Evolutionary conservation across 2,329 filamentous ascomycete genomes (phyloP), one percentile per base, ranked within the genome.

Genomic region (Blumeria hordei): DNA sequence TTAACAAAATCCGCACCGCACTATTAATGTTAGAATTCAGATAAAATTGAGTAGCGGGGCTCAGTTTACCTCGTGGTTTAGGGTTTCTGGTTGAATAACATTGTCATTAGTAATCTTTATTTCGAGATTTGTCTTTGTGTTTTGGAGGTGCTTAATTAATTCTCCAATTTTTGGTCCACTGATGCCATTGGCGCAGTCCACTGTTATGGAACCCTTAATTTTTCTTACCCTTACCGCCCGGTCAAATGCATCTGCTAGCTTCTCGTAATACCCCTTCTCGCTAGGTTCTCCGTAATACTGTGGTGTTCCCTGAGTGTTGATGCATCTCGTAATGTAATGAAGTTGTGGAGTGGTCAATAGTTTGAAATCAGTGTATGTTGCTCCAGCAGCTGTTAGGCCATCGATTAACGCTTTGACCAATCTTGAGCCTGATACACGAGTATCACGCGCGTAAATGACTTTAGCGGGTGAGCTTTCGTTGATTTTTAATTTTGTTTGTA

Each of bases 1-100:
- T 98, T 98, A 69, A 98, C 92, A 63, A 80, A 96, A 69, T 98
- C 92, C 65, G 92, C 92, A 68, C 92, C 92, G 65, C 85, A 94
- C 80, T 93, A 62, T 32, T 39, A 12, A 39, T 47, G 49, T 60
- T 57, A 63, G 62, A 54, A 35, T 57, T 41, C 21, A n/a, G 1
- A 11, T 10, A 35, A 14, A 14, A 11, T 35, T 36, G 6, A 55
- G 53, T 35, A 51, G 14, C 21, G 11, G 34, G 32, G 8, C 16
- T 45, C 43, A 45, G 47, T 32, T 12, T 54, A 88, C 85, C 63
- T 94, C 86, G 34, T 85, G 77, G 69, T 98, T 98, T 61, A 98
- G 73, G 55, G 83, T 77, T 66, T 94, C 88, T 3, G 90, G 85
- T 60, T 88, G 84, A 62, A 94, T 78, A 34, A 95, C 86, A 67